Evolutionary conservation across 2,329 filamentous ascomycete genomes (phyloP), one percentile per base, ranked within the genome.

Genomic region (Cytospora leucostoma): DNA sequence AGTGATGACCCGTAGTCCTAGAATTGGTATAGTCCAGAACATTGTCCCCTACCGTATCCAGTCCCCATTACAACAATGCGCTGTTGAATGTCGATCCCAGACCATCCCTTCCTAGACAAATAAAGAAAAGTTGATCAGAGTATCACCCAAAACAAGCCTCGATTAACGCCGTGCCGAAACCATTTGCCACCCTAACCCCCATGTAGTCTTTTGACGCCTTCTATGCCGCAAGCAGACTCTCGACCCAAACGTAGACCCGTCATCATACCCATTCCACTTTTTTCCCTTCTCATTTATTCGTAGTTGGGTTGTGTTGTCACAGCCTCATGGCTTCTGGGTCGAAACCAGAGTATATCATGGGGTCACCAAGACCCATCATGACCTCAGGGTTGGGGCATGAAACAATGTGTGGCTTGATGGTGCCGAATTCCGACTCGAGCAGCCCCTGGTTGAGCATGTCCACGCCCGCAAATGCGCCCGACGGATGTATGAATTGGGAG

Each of bases 331-430:
- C 66, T 56, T 82, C 80, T 62, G 74, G 75, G 63, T 83, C 81
- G 69, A 80, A 84, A 52, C 81, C 80, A 3, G 79, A 76, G 68
- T 81, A 86, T 62, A 86, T 84, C 83, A 85, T 85, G 1, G 84
- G 83, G 65, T 86, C 84, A 19, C 78, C 80, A 70, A 84, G 79
- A 19, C 83, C 81, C 71, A 85, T 76, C 82, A 86, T 86, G 8
- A 82, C 80, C 52, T 84, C 82, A 1, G 81, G 77, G 59, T 83
- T 82, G 50, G 79, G 74, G 67, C 80, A 81, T 44, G 80, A 80
- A 51, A 85, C 74, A 52, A 82, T 77, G 62, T 84, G 81, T 13
- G 83, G 82, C 75, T 85, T 85, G 67, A 85, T 81, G 33, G 78
- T 81, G 44, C 80, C 79, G 56, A 84, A 84, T 49, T 82, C 80